phyloP scores from a whole-genome alignment of 2,329 filamentous ascomycete species.

The Septoria linicola region DNA sequence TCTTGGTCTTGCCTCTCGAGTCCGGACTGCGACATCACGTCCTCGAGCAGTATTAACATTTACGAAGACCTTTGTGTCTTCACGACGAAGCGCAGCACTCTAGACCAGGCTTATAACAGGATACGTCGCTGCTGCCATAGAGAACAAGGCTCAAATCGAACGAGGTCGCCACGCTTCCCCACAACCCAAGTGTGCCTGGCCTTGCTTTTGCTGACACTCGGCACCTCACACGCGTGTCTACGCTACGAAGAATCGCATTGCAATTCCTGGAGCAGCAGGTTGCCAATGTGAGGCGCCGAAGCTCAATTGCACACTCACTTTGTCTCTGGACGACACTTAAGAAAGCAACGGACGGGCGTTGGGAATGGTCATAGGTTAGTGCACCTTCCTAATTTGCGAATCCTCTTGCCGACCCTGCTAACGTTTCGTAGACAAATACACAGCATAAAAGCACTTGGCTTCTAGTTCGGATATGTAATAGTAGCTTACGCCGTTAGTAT shows the following conservation, averaged over 20 bases:
- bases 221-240: conserved; percentile 11
- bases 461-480: conserved; percentile 33
- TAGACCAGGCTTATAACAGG: background rate
- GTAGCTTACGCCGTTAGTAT: conserved; percentile 28
- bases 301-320: conserved; percentile 10
- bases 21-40: conserved; percentile 18
- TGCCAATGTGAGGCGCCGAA: conserved; percentile 25
- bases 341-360: conserved; percentile 22
- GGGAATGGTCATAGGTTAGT: conserved; percentile 36
- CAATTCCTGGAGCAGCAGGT: conserved; percentile 8
- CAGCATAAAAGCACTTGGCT: conserved; percentile 24
- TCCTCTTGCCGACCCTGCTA: conserved; percentile 9
- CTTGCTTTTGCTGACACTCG: conserved; percentile 5
- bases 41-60: conserved; percentile 3
- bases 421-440: conserved; percentile 20
- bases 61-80: conserved; percentile 1
- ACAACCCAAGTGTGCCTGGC: conserved; percentile 11
- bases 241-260: conserved; percentile 14
- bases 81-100: background rate
- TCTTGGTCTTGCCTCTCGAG: conserved; percentile 17
- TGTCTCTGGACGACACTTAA: conserved; percentile 22
- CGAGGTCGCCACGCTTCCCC: conserved; percentile 19
- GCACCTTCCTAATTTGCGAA: background rate
- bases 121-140: background rate
- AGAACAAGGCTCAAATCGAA: conserved; percentile 3